Evolutionary conservation across 768 basidiomycete genomes (phyloP), one percentile per base, ranked within the genome.

Genomic region (Agaricus sinodeliciosus): DNA sequence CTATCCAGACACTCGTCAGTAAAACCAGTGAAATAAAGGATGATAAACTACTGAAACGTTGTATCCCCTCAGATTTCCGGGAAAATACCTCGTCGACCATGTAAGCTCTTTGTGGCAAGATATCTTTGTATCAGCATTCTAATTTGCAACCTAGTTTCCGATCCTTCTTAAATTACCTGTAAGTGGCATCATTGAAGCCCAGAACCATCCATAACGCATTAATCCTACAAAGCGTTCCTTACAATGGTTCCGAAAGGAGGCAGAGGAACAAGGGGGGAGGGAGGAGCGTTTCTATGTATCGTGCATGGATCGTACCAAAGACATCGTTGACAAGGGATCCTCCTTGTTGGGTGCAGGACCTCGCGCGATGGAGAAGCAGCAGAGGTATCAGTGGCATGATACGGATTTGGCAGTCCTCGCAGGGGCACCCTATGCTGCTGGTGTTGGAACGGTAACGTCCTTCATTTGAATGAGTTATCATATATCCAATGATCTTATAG

Each of bases 381-480:
- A 54, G 15, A 67, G 71, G 11, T 73, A 72, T 49, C 71, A 69
- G 9, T 62, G 75, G 16, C 69, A 62, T n/a, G 64, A 73, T 27
- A 60, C 71, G 11, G 75, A 75, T 55, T 68, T 70, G 54, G 72
- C 74, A 0, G 73, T 72, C 55, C 59, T 63, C 4, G 53, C 65
- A 12, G 63, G 63, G 2, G 58, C 66, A 1, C 66, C 67, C 0
- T 67, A 63, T 37, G 46, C 59, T 9, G 68, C 65, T 7, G 68
- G 65, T 4, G 62, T 67, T 1, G 60, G 58, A 27, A 67, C 65
- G 31, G 31, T 31, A 31, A 31, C 8, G 31, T 7, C 31, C 31
- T 8, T 7, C 11, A 31, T 11, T 31, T 11, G 3, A 25, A 15
- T 28, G 43, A 45, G 26, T 6, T n/a, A n/a, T 45, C 26, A 27